Evolutionary conservation across 2,329 filamentous ascomycete species (phyloP), one percentile per base, ranked within the genome.

Genomic region (Alternaria sp.): DNA sequence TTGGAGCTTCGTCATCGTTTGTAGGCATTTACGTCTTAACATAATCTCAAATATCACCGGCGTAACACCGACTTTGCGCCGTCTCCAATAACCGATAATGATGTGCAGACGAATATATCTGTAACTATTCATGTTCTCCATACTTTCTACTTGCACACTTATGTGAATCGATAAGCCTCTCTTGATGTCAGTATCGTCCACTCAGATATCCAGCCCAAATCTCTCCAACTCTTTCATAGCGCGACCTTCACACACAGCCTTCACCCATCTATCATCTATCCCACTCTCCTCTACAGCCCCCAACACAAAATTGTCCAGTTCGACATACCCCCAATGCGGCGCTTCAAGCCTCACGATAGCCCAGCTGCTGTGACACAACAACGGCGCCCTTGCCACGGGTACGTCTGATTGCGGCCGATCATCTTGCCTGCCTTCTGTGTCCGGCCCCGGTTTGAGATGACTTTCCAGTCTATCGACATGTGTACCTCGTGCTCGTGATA

Each of bases 271-370:
- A 38, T 51, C 24, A 9, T 20, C 6, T 20, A 48, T 30, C 1
- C 38, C 44, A 12, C 9, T 2, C 18, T 59, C 44, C 11, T 59
- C 24, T 3, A 46, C 57, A 24, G 44, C 34, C 1, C 30, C 52
- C 20, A 42, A 28, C 2, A 59, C 51, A 18, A 16, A 30, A 20
- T 22, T 18, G 12, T 59, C 57, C 12, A 59, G 0, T 3, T 59
- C 57, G 0, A 49, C 11, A 20, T 38, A 24, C 2, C 57, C 44
- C 51, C 51, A 59, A 20, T 59, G 34, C 12, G 34, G 30, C 5
- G 51, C 26, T 38, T 59, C 51, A 30, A 59, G 28, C 26, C 57
- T 38, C 7, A 59, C 24, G 12, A 59, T n/a, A 7, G 12, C 39
- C 7, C 20, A 43, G 16, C 24, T 22, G 3, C 18, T 24, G 5